These are phyloP conservation scores for Sporothrix luriei DNA, from an alignment of 2,329 filamentous ascomycete species.

Conservation along the genomic window DNA sequence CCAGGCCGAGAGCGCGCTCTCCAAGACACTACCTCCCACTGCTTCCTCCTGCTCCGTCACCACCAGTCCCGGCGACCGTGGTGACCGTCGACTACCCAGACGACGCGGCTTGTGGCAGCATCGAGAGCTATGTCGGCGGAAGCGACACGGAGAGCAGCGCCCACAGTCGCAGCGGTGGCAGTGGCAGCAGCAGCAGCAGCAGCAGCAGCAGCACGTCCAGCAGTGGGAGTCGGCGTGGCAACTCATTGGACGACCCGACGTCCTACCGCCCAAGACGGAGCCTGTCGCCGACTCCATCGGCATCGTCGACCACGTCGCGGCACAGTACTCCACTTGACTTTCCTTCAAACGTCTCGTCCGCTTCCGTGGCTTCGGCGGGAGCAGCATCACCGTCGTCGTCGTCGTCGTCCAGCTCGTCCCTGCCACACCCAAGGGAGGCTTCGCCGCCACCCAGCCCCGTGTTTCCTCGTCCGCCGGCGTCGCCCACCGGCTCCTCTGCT, in stretches of 20 bases:
- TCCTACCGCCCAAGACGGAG: neutral
- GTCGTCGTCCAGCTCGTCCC: neutral
- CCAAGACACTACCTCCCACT: neutral
- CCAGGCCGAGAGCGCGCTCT: neutral
- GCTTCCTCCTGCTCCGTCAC: neutral
- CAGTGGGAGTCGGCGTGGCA: neutral
- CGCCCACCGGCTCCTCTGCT: neutral
- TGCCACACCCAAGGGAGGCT: slow-evolving; percentile 1
- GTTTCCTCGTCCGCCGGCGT: slow-evolving; percentile 1
- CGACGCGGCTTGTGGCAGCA: neutral
- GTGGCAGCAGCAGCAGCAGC: neutral
- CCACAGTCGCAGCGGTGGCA: neutral
- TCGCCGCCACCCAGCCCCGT: slow-evolving; percentile 5
- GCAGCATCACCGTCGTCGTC: neutral
- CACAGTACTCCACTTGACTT: neutral
- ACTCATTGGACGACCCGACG: neutral
- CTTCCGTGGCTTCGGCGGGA: neutral
- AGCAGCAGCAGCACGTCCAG: slow-evolving; percentile 8
- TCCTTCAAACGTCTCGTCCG: neutral
- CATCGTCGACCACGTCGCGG: neutral
- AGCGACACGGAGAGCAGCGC: slow-evolving; percentile 13
- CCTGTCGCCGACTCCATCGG: neutral
- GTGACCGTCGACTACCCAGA: neutral
- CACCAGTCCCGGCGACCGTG: neutral
- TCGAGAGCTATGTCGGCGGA: neutral